Evolutionary conservation across 495 filamentous ascomycete genomes (phyloP).

Genomic region (Talaromyces liani): DNA sequence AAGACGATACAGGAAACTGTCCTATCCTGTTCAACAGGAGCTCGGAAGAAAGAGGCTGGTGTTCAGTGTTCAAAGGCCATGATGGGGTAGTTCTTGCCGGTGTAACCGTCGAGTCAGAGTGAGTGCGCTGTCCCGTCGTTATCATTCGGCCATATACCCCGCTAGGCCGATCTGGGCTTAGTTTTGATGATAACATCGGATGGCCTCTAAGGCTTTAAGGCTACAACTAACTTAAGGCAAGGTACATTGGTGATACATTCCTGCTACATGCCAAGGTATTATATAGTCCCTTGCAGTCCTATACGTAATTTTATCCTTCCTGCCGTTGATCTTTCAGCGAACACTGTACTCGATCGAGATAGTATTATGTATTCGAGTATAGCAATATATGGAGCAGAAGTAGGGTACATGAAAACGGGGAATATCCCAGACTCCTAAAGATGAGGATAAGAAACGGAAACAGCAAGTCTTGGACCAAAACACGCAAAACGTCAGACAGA

Average conservation of each 20-base stretch:
- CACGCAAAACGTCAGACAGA: constrained; percentile 5
- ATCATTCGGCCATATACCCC: background rate
- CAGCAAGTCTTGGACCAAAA: constrained; percentile 1
- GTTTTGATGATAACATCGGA: background rate
- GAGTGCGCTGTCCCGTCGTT: background rate
- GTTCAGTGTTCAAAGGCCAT: background rate
- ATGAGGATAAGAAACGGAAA: constrained; percentile 1
- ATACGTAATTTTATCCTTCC: background rate
- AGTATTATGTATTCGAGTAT: constrained; percentile 5
- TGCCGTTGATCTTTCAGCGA: too few species aligned
- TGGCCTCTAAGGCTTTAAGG: too few species aligned
- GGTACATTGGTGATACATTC: background rate
- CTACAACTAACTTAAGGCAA: background rate
- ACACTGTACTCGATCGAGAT: background rate
- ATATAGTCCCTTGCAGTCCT: background rate
- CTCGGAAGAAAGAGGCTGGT: background rate
- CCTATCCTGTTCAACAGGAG: constrained; percentile 4
- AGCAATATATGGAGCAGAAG: constrained; percentile 3
- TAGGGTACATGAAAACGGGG: constrained; percentile 6
- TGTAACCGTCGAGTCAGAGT: background rate
- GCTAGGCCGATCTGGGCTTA: background rate
- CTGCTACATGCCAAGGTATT: background rate
- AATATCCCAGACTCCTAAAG: constrained; percentile 26
- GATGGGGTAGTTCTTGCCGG: background rate
- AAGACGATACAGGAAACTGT: too few species aligned